Base-by-base conservation (phyloP, 768 basidiomycete species). In the Lactarius pseudohatsudake region DNA sequence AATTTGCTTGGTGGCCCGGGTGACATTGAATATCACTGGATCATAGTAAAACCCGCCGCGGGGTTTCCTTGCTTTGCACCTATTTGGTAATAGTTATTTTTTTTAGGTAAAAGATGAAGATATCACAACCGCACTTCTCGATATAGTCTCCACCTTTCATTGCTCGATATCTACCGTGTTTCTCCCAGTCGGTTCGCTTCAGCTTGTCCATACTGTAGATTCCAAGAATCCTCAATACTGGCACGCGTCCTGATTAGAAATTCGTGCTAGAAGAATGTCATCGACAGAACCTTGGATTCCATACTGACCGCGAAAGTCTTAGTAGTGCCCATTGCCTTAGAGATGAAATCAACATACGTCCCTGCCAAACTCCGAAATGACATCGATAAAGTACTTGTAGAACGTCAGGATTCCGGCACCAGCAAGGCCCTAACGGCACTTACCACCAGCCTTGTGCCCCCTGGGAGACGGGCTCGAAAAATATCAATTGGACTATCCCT, bases 351-450 rank as follows among this genome's bases (percentile, higher is more conserved):
- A 45, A 34, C 67, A 7, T 53, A 68, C 67, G 18, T 68, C 45
- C 41, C 47, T 66, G 18, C 64, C 67, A 26, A 50, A 61, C 38
- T 70, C 69, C 5, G 55, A 43, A 38, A 65, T 45, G 28, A 64
- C 36, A 36, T 70, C 69, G 18, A 70, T 20, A 47, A 69, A 45
- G 34, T 70, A 70, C 69, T 70, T 28, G 47, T 16, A 36, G 38
- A 43, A 7, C 32, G 38, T 58, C 53, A 70, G 28, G 62, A 32
- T 30, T 30, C 22, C 13, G 22, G 28, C 34, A n/a, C 5, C 4
- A 9, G 8, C n/a, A 4, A 4, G n/a, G 4, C 11, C 8, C 15
- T 36, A 26, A 57, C 6, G 6, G 1, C 26, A 55, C 69, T 38
- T 40, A 70, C 69, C 5, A 70, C 67, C 2, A 70, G 59, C 28